A percentile compares a stretch with the other conserved stretches of the same genome.
Conservation (phyloP, 2,329 filamentous ascomycete genomes). For the Coccinonectria pachysandricola region DNA sequence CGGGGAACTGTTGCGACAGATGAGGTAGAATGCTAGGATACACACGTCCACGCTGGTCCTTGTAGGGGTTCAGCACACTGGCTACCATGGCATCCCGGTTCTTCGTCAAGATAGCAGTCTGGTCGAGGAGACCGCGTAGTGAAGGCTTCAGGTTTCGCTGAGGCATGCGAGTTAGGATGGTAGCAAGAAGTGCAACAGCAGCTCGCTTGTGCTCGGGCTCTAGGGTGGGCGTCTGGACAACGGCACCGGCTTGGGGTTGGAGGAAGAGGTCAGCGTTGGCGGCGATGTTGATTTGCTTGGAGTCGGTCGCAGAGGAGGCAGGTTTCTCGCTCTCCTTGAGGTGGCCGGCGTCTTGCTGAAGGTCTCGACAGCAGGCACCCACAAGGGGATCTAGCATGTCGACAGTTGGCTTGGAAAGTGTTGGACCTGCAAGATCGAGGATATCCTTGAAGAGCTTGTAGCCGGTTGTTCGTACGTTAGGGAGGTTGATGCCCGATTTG, state of each 20-base stretch:
- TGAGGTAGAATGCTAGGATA: slow-evolving; percentile 73
- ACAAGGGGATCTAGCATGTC: slow-evolving; percentile 52
- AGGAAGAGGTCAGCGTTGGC: slow-evolving; percentile 68
- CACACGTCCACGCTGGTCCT: slow-evolving; percentile 50
- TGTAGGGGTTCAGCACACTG: slow-evolving; percentile 70
- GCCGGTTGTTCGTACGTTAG: slow-evolving; percentile 45
- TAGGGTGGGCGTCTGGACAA: slow-evolving; percentile 25
- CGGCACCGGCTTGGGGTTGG: slow-evolving; percentile 23
- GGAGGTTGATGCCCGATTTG: slow-evolving; percentile 40
- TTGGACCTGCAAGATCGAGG: slow-evolving; percentile 52
- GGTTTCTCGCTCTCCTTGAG: slow-evolving; percentile 30
- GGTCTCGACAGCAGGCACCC: slow-evolving; percentile 62
- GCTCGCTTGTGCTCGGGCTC: slow-evolving; percentile 39
- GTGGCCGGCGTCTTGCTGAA: slow-evolving; percentile 46
- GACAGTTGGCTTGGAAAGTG: slow-evolving; percentile 55
- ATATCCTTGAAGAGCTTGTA: slow-evolving; percentile 52
- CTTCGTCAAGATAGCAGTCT: slow-evolving; percentile 63
- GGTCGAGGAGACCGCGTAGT: slow-evolving; percentile 66
- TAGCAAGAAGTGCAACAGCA: slow-evolving; percentile 51
- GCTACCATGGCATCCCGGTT: slow-evolving; percentile 66
- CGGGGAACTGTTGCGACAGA: slow-evolving; percentile 54
- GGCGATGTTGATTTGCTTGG: slow-evolving; percentile 31
- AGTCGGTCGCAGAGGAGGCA: slow-evolving; percentile 18
- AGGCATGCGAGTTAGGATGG: slow-evolving; percentile 52
- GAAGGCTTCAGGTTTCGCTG: slow-evolving; percentile 59